Percentiles rank a stretch among this genome's conserved stretches.
phyloP scores from a whole-genome alignment of 108 stramenopile species.

The Cyclotella sp. region DNA sequence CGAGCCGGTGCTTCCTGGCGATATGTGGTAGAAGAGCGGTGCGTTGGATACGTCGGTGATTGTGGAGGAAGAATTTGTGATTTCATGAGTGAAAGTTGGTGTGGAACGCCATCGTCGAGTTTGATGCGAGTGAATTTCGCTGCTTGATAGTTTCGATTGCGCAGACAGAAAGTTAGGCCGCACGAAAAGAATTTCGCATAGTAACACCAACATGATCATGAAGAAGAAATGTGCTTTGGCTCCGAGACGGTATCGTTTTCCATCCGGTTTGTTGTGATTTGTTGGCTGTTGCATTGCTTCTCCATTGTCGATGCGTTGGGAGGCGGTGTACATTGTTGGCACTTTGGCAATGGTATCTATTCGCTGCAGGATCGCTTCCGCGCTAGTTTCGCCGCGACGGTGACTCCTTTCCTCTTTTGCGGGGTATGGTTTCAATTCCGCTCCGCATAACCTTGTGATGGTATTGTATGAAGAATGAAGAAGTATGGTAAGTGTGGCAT shows the following conservation, averaged over 20 bases:
- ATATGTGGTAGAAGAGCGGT: constrained; percentile 52
- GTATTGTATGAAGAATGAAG: too few relatives aligned
- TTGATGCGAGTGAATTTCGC: neutral
- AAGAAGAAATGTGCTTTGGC: neutral
- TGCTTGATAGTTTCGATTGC: neutral
- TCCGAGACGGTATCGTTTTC: neutral
- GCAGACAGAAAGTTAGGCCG: neutral
- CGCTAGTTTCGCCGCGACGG: too few relatives aligned
- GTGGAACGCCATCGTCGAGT: neutral
- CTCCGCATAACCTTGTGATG: too few relatives aligned
- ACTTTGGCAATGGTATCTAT: too few relatives aligned
- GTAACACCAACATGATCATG: neutral
- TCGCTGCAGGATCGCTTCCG: too few relatives aligned
- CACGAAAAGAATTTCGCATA: neutral
- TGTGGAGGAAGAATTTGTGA: too few relatives aligned
- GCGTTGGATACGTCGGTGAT: constrained; percentile 5
- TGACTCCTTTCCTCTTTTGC: too few relatives aligned
- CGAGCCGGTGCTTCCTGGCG: constrained; percentile 49
- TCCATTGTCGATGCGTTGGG: too few relatives aligned
- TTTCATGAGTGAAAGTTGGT: neutral
- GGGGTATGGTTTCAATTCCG: too few relatives aligned
- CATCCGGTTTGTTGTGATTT: neutral
- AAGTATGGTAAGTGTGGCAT: too few relatives aligned
- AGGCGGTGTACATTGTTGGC: too few relatives aligned
- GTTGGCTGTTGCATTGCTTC: too few relatives aligned